phyloP scores from a whole-genome alignment of 1,139 yeast species.

The Meyerozyma carpophila region DNA sequence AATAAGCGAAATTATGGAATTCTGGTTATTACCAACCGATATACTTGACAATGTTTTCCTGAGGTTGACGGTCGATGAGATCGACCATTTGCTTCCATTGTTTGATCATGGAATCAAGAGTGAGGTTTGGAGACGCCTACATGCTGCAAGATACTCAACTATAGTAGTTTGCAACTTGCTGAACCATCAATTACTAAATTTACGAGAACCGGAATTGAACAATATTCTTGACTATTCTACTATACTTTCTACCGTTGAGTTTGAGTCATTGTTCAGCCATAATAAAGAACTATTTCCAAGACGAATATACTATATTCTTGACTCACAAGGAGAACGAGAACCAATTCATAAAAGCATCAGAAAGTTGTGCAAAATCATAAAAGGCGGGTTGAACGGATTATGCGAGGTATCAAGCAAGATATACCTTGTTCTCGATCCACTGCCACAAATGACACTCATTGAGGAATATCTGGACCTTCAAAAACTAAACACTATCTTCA shows the following conservation, averaged over 20 bases:
- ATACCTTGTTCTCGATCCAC: background rate
- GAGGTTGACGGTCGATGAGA: background rate
- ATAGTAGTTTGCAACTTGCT: background rate
- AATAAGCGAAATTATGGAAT: background rate
- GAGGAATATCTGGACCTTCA: conserved; percentile 2
- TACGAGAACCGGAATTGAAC: conserved; percentile 1
- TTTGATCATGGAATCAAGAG: background rate
- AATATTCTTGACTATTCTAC: background rate
- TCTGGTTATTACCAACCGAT: background rate
- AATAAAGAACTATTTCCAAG: background rate
- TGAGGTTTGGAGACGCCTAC: background rate
- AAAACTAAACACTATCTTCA: conserved; percentile 3
- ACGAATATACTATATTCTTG: conserved; percentile 3
- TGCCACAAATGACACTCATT: conserved; percentile 1
- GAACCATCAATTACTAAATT: conserved; percentile 1
- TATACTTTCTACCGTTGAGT: background rate
- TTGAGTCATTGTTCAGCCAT: background rate
- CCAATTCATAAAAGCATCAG: conserved; percentile 5
- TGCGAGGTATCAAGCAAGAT: conserved; percentile 3
- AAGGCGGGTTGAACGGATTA: background rate
- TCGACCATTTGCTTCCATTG: background rate
- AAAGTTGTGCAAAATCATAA: conserved; percentile 3
- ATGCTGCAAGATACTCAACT: background rate
- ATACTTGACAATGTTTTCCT: background rate
- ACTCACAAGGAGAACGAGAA: conserved; percentile 2